Conservation (phyloP, 345 rosid genomes). For the Sonneratia caseolaris region DNA sequence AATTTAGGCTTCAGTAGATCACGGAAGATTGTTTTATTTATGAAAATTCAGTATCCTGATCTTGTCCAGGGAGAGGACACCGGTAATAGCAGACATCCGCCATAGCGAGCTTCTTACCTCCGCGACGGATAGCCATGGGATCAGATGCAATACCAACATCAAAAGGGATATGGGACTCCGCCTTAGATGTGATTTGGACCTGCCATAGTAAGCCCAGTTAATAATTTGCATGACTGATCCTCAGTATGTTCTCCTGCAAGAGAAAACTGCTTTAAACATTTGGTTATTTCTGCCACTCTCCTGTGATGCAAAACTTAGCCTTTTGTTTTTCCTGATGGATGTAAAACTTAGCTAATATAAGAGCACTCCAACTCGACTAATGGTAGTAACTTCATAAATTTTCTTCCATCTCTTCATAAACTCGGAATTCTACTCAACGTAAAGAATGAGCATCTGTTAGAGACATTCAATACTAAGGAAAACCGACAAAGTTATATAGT, state of each 20-base stretch:
- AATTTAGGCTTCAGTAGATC: not conserved
- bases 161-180: constrained; percentile 48
- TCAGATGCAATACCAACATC: constrained; percentile 84
- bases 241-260: no score
- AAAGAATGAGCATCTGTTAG: no score
- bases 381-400: no score
- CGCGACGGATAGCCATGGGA: constrained; percentile 90
- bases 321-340: no score
- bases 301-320: not conserved
- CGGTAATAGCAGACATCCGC: constrained; percentile 86
- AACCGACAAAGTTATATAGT: not conserved
- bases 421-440: no score
- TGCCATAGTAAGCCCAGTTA: constrained; percentile 14
- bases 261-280: not conserved
- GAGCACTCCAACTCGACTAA: no score
- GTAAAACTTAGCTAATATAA: no score
- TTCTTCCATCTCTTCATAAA: no score
- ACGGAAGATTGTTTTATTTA: not conserved
- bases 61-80: constrained; percentile 84
- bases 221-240: not conserved
- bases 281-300: not conserved
- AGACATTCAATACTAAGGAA: not conserved
- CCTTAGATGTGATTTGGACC: constrained; percentile 58
- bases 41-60: constrained; percentile 43
- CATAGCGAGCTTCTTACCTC: constrained; percentile 90